Evolutionary conservation across 2,329 filamentous ascomycete species (phyloP).

Genomic region (Dryadomyces quercivorus): DNA sequence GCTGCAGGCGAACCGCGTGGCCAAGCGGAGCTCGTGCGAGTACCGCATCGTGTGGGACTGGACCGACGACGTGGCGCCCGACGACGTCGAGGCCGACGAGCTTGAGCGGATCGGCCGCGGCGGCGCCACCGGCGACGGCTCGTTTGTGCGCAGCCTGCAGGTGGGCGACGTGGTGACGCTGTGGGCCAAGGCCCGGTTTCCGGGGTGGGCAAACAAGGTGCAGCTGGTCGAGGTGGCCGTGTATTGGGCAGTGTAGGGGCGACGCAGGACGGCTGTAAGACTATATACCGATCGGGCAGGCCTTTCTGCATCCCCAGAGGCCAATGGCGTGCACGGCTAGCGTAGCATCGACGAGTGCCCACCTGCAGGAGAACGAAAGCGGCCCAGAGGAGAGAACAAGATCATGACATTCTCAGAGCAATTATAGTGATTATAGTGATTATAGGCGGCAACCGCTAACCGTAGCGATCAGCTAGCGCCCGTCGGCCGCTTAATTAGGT

Average conservation of each 20-base stretch:
- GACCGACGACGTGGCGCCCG: slow-evolving; percentile 27
- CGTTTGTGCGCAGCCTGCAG: slow-evolving; percentile 41
- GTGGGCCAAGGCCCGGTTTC: slow-evolving; percentile 47
- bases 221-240: slow-evolving; percentile 39
- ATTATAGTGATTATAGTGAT: too few species aligned
- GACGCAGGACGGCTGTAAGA: too few species aligned
- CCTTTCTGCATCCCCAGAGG: too few species aligned
- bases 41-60: slow-evolving; percentile 43
- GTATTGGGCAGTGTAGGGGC: slow-evolving; percentile 43
- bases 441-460: too few species aligned
- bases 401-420: not conserved
- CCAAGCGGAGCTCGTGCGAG: slow-evolving; percentile 20
- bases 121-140: slow-evolving; percentile 29
- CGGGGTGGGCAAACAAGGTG: slow-evolving; percentile 39
- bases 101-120: slow-evolving; percentile 36
- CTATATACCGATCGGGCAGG: too few species aligned
- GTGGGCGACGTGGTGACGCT: slow-evolving; percentile 50
- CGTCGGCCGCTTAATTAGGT: not conserved
- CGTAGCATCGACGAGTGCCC: not conserved
- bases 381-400: too few species aligned
- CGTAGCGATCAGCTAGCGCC: not conserved
- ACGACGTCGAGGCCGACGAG: slow-evolving; percentile 13
- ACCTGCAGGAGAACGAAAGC: too few species aligned
- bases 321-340: too few species aligned
- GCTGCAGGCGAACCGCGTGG: slow-evolving; percentile 36